These are phyloP conservation scores for Vachellia collinsii DNA, from an alignment of 306 rosid genomes.

Conservation along the genomic window DNA sequence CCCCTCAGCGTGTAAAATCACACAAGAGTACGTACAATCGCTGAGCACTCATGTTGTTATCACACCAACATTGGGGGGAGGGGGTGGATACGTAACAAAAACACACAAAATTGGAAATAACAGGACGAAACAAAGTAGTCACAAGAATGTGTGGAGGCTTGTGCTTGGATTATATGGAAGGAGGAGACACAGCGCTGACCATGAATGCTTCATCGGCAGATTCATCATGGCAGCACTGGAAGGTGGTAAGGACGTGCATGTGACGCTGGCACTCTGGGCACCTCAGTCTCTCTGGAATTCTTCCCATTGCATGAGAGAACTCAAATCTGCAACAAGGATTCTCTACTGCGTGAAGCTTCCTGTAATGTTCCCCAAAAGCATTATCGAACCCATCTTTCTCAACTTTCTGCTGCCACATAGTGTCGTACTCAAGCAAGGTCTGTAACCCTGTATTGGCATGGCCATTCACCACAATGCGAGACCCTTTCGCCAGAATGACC, in stretches of 20 bases:
- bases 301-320: conserved; percentile 46
- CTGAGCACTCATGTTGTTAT: not conserved
- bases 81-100: not conserved
- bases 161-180: not conserved
- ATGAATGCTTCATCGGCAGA: conserved; percentile 33
- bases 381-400: conserved; percentile 45
- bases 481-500: conserved; percentile 57
- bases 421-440: conserved; percentile 48
- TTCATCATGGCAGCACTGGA: conserved; percentile 63
- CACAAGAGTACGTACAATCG: not conserved
- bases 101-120: not conserved
- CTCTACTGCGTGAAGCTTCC: conserved; percentile 34
- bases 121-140: not conserved
- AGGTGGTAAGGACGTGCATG: conserved; percentile 60
- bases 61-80: not conserved
- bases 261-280: conserved; percentile 55
- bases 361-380: conserved; percentile 44
- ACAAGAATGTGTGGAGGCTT: not conserved
- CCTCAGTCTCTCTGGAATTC: conserved; percentile 47
- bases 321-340: conserved; percentile 51
- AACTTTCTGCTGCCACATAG: conserved; percentile 46
- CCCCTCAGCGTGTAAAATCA: not conserved
- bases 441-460: conserved; percentile 44
- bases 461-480: conserved; percentile 49
- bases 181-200: conserved; percentile 33